Base-by-base conservation (phyloP, 192 early-diverging fungal species). In the Podochytrium sp. region DNA sequence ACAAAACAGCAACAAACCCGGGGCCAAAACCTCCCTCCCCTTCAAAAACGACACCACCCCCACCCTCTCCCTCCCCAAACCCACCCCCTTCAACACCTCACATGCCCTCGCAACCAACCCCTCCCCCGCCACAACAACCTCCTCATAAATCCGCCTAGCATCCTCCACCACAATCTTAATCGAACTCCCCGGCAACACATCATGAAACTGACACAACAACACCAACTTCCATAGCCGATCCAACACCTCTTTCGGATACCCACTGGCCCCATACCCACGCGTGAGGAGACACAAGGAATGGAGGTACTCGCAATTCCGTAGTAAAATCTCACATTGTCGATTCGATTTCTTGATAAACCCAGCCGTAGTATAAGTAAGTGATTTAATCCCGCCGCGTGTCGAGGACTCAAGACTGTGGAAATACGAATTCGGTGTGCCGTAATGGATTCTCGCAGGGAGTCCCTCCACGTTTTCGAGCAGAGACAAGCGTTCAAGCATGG, bases 161-260 rank as follows among this genome's bases (percentile, higher is more conserved):
- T 99, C 97, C 20, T 87, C 78, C 76, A 96, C 96, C 30, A 96
- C 97, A 78, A 94, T 81, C 40, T 88, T 93, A 74, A 99, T 99
- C 14, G 90, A 84, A 1, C 92, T 92, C 0, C 97, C 97, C 0
- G 97, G 95, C 47, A 99, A 83, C 2, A 98, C 93, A 79, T 98
- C 96, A 74, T 99, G 97, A 74, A 99, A 99, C 87, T 99, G 97
- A 73, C 94, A 96, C 81, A 99, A 83, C 29, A 95, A 87, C n/a
- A 95, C 70, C 49, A 90, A 77, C 79, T 97, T 94, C 97, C 97
- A 99, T 55, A 95, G 77, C 1, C 87, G 78, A 41, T 93, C 92
- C 1, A 99, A 65, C 55, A 91, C 89, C 0, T 71, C 76, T 35
- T 92, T 89, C 2, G 94, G 94, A 70, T 98, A 93, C 23, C 34